Evolutionary conservation across 2,329 filamentous ascomycete species (phyloP).

Genomic region (Phaeoacremonium minimum): DNA sequence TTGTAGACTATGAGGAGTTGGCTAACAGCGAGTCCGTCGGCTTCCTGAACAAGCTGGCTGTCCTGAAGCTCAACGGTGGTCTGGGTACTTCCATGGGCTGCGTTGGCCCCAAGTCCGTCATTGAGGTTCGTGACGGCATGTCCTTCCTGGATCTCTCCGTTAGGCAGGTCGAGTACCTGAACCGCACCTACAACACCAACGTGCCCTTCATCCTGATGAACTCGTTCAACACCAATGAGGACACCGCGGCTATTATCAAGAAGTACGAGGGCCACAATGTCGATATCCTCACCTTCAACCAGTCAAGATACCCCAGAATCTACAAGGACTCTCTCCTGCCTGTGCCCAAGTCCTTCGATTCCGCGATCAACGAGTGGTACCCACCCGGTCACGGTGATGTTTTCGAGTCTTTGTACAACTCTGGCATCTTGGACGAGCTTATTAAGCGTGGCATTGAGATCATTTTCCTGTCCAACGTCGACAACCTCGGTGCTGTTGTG

Average conservation of each 20-base stretch:
- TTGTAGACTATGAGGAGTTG: constrained; percentile 90
- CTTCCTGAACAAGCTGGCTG: constrained; percentile 95
- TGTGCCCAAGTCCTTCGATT: constrained; percentile 84
- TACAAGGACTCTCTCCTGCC: constrained; percentile 97
- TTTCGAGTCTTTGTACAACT: constrained; percentile 99
- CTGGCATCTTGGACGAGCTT: constrained; percentile 93
- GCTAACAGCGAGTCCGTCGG: constrained; percentile 85
- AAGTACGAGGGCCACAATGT: constrained; percentile 99
- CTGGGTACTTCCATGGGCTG: constrained; percentile 99
- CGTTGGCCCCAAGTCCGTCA: constrained; percentile 98
- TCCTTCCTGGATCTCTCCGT: constrained; percentile 99
- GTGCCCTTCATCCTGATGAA: constrained; percentile 99
- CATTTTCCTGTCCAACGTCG: constrained; percentile 97
- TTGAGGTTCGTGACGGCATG: constrained; percentile 99
- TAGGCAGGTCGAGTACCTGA: constrained; percentile 97
- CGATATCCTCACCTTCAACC: constrained; percentile 99
- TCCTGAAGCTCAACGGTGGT: constrained; percentile 98
- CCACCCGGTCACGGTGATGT: constrained; percentile 98
- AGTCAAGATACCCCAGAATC: constrained; percentile 96
- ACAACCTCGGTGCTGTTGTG: constrained; percentile 96
- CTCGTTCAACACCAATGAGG: constrained; percentile 99
- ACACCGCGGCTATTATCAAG: constrained; percentile 99
- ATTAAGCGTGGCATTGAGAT: constrained; percentile 93
- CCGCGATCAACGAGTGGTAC: constrained; percentile 94
- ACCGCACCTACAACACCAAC: constrained; percentile 95